A percentile compares a stretch with the other conserved stretches of the same genome.
Conservation (phyloP, 202 grass and related monocot genomes). For the Brachypodium distachyon region DNA sequence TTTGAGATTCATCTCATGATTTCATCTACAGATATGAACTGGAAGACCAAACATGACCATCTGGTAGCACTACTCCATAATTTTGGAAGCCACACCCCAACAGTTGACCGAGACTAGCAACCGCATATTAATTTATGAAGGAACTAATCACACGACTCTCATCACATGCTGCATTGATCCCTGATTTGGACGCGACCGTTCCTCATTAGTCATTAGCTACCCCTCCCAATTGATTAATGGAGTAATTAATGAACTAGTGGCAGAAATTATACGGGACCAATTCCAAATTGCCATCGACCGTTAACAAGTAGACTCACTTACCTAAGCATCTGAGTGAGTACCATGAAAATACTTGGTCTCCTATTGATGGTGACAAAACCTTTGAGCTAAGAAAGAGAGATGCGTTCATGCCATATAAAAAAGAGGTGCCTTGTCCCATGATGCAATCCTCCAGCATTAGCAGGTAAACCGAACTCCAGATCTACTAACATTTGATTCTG, state of each 20-base stretch:
- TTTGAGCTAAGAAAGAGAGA: not conserved
- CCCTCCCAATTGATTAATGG: not conserved
- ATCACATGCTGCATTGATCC: not conserved
- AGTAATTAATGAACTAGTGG: too few relatives aligned
- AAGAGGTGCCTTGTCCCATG: not conserved
- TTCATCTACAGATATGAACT: not conserved
- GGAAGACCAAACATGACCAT: not conserved
- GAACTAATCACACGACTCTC: not conserved
- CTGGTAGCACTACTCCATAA: too few relatives aligned
- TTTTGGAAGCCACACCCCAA: not conserved
- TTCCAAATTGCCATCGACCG: not conserved
- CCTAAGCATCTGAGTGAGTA: not conserved
- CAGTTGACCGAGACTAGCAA: constrained; percentile 12
- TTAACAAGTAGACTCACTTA: not conserved
- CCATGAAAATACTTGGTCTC: not conserved
- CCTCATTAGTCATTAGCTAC: not conserved
- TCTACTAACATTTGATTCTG: not conserved
- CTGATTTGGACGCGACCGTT: not conserved
- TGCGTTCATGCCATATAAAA: not conserved
- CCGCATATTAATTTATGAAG: not conserved
- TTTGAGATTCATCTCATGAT: not conserved
- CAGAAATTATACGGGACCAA: not conserved
- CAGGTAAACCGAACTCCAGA: not conserved
- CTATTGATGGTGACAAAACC: not conserved
- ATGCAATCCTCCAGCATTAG: not conserved